A percentile compares a stretch with the other conserved stretches of the same genome.
phyloP scores from a whole-genome alignment of 2,329 filamentous ascomycete genomes.

The Apiospora sp. region DNA sequence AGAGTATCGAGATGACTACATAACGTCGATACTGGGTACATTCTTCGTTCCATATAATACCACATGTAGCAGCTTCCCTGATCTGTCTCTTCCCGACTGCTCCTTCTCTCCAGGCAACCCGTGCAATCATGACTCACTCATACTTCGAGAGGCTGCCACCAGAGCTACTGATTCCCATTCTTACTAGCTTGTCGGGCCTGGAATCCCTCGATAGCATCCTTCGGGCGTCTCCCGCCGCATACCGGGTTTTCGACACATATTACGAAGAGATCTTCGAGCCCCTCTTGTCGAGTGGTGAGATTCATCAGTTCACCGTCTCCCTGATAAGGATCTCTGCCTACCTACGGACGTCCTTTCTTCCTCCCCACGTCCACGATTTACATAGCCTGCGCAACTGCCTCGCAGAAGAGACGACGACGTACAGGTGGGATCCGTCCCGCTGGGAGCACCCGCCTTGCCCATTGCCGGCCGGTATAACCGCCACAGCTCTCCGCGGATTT shows the following conservation, averaged over 20 bases:
- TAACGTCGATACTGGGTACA: too few species aligned
- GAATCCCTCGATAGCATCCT: background rate
- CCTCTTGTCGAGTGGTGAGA: background rate
- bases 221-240: background rate
- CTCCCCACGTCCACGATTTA: background rate
- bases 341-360: background rate
- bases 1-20: too few species aligned
- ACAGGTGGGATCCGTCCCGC: background rate
- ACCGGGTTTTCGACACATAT: background rate
- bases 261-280: background rate
- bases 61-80: too few species aligned
- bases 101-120: too few species aligned
- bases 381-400: background rate
- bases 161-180: slow-evolving; percentile 8
- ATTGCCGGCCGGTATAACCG: background rate
- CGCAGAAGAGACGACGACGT: background rate
- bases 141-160: background rate
- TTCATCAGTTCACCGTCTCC: background rate
- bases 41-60: too few species aligned
- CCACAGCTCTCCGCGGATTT: background rate
- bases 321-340: background rate
- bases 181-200: background rate
- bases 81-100: too few species aligned
- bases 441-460: background rate
- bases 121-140: too few species aligned